phyloP scores from a whole-genome alignment of 306 rosid genomes.

The Chamaecrista fasciculata region DNA sequence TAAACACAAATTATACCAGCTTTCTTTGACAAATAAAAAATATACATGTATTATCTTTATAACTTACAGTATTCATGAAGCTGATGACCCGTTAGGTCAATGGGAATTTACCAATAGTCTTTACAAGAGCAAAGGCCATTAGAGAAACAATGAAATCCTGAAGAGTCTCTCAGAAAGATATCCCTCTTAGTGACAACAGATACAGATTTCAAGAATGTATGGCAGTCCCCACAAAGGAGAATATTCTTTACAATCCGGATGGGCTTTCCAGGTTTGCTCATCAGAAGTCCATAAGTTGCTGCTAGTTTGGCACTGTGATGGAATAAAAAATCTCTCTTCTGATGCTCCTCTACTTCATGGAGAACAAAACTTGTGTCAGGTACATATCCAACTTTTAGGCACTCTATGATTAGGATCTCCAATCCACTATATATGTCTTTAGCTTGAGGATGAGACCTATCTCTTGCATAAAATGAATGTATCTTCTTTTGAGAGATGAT shows the following conservation, averaged over 20 bases:
- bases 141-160: slow-evolving; percentile 80
- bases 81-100: slow-evolving; percentile 16
- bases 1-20: not conserved
- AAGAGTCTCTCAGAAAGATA: slow-evolving; percentile 66
- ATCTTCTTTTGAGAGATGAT: slow-evolving; percentile 54
- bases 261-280: slow-evolving; percentile 60
- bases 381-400: slow-evolving; percentile 72
- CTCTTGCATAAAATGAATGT: slow-evolving; percentile 79
- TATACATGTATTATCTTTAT: not conserved
- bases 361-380: slow-evolving; percentile 80
- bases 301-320: slow-evolving; percentile 73
- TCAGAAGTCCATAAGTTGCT: slow-evolving; percentile 70
- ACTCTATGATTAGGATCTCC: slow-evolving; percentile 73
- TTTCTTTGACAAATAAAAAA: not conserved
- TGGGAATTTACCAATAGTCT: slow-evolving; percentile 57
- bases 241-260: slow-evolving; percentile 71
- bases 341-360: slow-evolving; percentile 86
- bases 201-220: slow-evolving; percentile 66
- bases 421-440: slow-evolving; percentile 79
- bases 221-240: slow-evolving; percentile 86
- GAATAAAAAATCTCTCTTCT: slow-evolving; percentile 67
- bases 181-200: slow-evolving; percentile 64
- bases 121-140: slow-evolving; percentile 81
- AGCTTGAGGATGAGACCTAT: slow-evolving; percentile 66
- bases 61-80: not conserved